Evolutionary conservation across 257 asterid genomes (phyloP).

Genomic region (Verbascum thapsus): DNA sequence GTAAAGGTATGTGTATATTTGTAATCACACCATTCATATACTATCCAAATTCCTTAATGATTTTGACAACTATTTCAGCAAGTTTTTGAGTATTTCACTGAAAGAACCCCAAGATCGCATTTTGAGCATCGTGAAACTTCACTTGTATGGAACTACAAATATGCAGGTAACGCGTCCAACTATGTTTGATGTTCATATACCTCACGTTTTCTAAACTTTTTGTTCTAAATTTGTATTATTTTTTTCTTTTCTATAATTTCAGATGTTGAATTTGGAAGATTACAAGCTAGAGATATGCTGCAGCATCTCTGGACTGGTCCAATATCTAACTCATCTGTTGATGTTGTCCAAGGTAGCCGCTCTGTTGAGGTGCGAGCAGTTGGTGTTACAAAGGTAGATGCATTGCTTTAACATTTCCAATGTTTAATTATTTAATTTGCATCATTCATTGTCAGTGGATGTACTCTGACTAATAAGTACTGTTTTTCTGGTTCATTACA

Average conservation of each 20-base stretch:
- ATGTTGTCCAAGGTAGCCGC: conserved; percentile 76
- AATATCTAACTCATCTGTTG: conserved; percentile 78
- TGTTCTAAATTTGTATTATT: neutral
- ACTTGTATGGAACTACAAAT: conserved; percentile 80
- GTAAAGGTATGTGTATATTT: conserved; percentile 52
- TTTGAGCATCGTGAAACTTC: conserved; percentile 76
- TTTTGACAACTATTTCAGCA: conserved; percentile 58
- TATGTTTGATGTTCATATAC: neutral
- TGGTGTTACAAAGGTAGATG: conserved; percentile 73
- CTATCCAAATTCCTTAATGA: conserved; percentile 29
- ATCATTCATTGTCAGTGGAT: neutral
- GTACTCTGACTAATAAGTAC: neutral
- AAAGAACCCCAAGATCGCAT: conserved; percentile 80
- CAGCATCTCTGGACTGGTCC: conserved; percentile 91
- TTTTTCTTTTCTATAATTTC: conserved; percentile 28
- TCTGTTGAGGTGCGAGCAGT: conserved; percentile 78
- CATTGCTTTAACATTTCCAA: conserved; percentile 21
- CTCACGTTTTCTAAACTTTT: neutral
- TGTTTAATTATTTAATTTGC: conserved; percentile 9
- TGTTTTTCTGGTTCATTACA: no score
- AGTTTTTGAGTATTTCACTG: conserved; percentile 75
- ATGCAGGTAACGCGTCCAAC: conserved; percentile 53
- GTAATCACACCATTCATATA: conserved; percentile 10
- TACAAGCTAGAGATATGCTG: conserved; percentile 86
- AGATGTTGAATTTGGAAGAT: conserved; percentile 83